phyloP scores from a whole-genome alignment of 208 protist genomes.

The Wallacemonas sp. region DNA sequence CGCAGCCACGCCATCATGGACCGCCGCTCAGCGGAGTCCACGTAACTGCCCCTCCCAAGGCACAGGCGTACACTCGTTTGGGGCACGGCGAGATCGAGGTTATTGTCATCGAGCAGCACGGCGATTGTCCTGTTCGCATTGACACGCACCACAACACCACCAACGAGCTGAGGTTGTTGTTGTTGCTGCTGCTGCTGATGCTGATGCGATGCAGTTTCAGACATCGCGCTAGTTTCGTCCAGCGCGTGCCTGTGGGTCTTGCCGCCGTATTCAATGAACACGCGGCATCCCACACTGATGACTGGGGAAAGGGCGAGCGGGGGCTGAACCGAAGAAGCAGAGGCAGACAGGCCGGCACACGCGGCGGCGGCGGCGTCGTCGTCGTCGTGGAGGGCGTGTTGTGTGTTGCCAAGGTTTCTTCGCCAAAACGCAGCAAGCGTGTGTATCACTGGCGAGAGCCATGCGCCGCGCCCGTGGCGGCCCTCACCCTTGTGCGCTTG shows the following conservation, averaged over 20 bases:
- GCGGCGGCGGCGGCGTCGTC: slow-evolving; percentile 3
- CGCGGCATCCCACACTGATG: slow-evolving; percentile 75
- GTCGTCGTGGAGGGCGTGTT: neutral
- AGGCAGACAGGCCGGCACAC: slow-evolving; percentile 55
- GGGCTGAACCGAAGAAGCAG: slow-evolving; percentile 30
- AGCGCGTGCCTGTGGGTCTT: too few relatives aligned
- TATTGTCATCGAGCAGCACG: slow-evolving; percentile 86
- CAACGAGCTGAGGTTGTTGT: slow-evolving; percentile 27
- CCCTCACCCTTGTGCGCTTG: neutral
- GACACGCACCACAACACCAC: slow-evolving; percentile 72
- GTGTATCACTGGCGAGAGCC: too few relatives aligned
- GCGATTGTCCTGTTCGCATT: slow-evolving; percentile 78
- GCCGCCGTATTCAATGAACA: slow-evolving; percentile 70
- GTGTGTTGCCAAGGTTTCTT: neutral
- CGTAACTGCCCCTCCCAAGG: slow-evolving; percentile 51
- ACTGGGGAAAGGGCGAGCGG: slow-evolving; percentile 67
- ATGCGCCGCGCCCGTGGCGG: neutral
- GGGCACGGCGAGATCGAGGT: slow-evolving; percentile 74
- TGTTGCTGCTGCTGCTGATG: too few relatives aligned
- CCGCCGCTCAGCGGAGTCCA: slow-evolving; percentile 43
- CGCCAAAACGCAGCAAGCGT: too few relatives aligned
- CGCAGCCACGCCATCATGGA: slow-evolving; percentile 78
- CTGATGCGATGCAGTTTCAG: too few relatives aligned
- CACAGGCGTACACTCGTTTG: slow-evolving; percentile 61
- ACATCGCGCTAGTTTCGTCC: too few relatives aligned